Evolutionary conservation across 352 stramenopile genomes (phyloP).

Genomic region (Pythium aristosporum): DNA sequence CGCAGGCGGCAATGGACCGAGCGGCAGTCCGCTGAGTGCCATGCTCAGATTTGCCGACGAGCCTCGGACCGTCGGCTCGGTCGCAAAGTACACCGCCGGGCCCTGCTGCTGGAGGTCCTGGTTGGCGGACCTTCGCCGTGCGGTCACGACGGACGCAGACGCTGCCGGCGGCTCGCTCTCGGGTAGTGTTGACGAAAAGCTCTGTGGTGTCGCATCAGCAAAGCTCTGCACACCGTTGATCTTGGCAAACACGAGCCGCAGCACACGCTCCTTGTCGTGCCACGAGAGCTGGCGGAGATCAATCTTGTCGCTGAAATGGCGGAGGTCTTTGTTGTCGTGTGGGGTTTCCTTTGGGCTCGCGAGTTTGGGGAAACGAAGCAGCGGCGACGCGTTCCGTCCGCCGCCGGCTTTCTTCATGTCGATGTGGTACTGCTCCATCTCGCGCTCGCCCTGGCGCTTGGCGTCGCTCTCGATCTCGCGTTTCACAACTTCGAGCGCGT

Average conservation of each 20-base stretch:
- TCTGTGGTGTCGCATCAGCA: slow-evolving; percentile 29
- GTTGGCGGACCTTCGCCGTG: slow-evolving; percentile 16
- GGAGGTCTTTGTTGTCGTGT: neutral
- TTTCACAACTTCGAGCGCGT: slow-evolving; percentile 90
- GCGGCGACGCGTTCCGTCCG: slow-evolving; percentile 26
- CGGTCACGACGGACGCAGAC: neutral
- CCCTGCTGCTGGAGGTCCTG: slow-evolving; percentile 2
- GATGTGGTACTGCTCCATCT: slow-evolving; percentile 54
- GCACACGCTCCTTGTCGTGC: slow-evolving; percentile 90
- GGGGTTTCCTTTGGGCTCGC: slow-evolving; percentile 17
- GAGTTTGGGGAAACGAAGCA: slow-evolving; percentile 54
- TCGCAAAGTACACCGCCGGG: slow-evolving; percentile 53
- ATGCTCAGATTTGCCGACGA: slow-evolving; percentile 41
- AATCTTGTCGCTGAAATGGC: slow-evolving; percentile 74
- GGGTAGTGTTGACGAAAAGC: slow-evolving; percentile 17
- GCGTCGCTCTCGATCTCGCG: slow-evolving; percentile 59
- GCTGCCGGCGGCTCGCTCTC: slow-evolving; percentile 12
- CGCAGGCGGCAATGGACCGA: slow-evolving; percentile 31
- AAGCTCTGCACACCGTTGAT: slow-evolving; percentile 86
- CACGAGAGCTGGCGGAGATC: slow-evolving; percentile 86
- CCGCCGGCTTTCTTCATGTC: slow-evolving; percentile 47
- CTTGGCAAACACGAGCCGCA: slow-evolving; percentile 92
- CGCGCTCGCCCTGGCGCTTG: slow-evolving; percentile 41
- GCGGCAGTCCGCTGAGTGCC: slow-evolving; percentile 50
- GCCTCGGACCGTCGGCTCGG: slow-evolving; percentile 29